Percentiles rank a stretch among this genome's conserved stretches.
These are phyloP conservation scores for Sporobolomyces phaffii DNA, from an alignment of 768 basidiomycete species.

Conservation along the genomic window DNA sequence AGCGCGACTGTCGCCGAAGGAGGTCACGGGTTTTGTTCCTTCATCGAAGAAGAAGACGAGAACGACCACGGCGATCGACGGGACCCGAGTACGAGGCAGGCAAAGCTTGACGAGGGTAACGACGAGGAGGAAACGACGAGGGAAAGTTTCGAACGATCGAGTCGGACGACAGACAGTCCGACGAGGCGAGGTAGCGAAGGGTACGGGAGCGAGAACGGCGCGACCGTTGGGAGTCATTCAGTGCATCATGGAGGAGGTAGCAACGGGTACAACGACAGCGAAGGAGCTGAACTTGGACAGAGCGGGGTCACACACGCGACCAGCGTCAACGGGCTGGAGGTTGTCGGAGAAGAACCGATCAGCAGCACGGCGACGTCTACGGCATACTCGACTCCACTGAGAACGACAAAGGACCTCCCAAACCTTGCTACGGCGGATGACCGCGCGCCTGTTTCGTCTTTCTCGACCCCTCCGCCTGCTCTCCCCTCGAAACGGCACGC, in stretches of 20 bases:
- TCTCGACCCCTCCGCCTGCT: no score
- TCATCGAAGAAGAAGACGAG: background rate
- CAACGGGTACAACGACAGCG: background rate
- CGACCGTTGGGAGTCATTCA: background rate
- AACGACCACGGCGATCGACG: background rate
- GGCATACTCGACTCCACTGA: background rate
- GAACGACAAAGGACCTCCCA: background rate
- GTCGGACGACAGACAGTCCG: no score
- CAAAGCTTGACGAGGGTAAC: background rate
- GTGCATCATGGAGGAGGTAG: background rate
- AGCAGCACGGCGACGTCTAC: no score
- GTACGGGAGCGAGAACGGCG: constrained; percentile 3
- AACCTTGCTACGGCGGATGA: background rate
- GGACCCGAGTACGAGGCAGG: background rate
- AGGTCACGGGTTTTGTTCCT: background rate
- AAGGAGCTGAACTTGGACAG: no score
- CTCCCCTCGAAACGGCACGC: no score
- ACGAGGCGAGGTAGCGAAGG: background rate
- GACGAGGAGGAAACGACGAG: background rate
- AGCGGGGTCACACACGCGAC: no score
- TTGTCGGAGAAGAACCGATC: constrained; percentile 2
- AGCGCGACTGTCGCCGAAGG: background rate
- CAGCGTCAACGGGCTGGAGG: constrained; percentile 5
- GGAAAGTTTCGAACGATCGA: no score
- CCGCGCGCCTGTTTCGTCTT: no score